phyloP scores from a whole-genome alignment of 208 protist species.

The Trypanosoma conorhini region DNA sequence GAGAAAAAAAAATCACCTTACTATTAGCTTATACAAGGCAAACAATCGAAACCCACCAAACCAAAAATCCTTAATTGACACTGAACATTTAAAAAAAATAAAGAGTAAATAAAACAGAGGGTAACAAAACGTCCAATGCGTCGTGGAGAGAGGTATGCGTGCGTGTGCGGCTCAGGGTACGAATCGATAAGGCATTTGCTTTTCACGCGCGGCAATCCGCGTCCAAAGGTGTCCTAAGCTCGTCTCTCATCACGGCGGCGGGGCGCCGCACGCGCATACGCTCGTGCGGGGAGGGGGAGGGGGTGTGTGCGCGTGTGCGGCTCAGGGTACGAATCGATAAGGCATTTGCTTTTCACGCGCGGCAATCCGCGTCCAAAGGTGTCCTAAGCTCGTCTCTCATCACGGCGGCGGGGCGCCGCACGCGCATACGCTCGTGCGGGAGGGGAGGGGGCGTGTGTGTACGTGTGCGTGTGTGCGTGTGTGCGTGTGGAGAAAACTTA shows the following conservation, averaged over 20 bases:
- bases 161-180: slow-evolving; percentile 19
- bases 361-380: slow-evolving; percentile 27
- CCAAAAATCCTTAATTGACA: too few relatives aligned
- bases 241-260: slow-evolving; percentile 16
- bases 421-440: too few relatives aligned
- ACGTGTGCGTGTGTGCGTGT: background rate
- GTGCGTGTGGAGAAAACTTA: too few relatives aligned
- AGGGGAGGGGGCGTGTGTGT: too few relatives aligned
- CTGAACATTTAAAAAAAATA: too few relatives aligned
- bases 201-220: slow-evolving; percentile 22
- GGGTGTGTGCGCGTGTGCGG: too few relatives aligned
- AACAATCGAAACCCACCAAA: too few relatives aligned
- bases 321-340: slow-evolving; percentile 34
- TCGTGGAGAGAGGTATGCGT: background rate
- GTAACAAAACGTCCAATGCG: too few relatives aligned
- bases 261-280: background rate
- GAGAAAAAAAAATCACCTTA: slow-evolving; percentile 8
- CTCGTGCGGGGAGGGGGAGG: too few relatives aligned
- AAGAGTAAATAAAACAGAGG: too few relatives aligned
- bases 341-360: slow-evolving; percentile 20
- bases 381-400: slow-evolving; percentile 31
- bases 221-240: slow-evolving; percentile 36
- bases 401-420: background rate
- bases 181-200: slow-evolving; percentile 24
- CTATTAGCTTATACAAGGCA: too few relatives aligned